Conservation (phyloP, 106 monocot genomes). For the Dendrobium catenatum region DNA sequence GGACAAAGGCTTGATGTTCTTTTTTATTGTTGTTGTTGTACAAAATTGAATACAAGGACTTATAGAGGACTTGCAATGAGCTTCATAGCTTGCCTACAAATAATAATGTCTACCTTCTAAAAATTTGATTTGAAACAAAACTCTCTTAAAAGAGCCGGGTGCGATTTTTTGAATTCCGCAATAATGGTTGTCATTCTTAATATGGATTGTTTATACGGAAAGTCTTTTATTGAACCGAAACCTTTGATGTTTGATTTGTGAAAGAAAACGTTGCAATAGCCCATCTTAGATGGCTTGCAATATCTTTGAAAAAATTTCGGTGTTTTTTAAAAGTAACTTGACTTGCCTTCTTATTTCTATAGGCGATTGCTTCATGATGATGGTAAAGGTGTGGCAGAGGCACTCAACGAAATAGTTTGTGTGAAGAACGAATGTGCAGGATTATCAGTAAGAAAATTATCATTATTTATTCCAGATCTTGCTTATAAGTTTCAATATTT, state of each 20-base stretch:
- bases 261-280: not conserved
- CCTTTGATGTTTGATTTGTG: not conserved
- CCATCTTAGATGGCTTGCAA: not conserved
- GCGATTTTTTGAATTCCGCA: no score
- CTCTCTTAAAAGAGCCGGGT: no score
- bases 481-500: not conserved
- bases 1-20: no score
- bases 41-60: no score
- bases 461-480: not conserved
- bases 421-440: slow-evolving; percentile 45
- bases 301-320: not conserved
- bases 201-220: not conserved
- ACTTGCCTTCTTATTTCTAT: slow-evolving; percentile 5
- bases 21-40: no score
- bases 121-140: not conserved
- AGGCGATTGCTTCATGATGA: slow-evolving; percentile 93
- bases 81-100: no score
- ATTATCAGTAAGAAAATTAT: slow-evolving; percentile 49
- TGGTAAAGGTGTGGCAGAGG: slow-evolving; percentile 83
- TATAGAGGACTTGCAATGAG: no score
- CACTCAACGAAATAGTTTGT: slow-evolving; percentile 80
- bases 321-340: not conserved
- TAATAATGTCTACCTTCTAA: no score
- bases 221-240: no score
- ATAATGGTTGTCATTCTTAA: not conserved